These are phyloP conservation scores for Leishmania gerbilli DNA, from an alignment of 208 protist species.

Conservation along the genomic window DNA sequence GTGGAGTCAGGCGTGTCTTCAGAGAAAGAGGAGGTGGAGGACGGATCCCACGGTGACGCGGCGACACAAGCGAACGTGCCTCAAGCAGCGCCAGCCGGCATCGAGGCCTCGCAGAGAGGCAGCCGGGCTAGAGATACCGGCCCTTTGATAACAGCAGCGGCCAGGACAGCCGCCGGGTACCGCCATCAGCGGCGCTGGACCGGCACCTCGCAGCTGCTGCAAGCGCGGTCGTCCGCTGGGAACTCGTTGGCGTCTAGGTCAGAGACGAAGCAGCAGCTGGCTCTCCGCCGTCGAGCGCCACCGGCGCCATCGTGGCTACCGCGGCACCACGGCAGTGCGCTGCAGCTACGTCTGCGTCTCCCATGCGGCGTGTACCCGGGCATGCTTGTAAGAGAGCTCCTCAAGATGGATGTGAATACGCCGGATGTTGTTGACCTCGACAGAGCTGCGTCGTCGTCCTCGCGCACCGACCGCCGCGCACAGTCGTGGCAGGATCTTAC, in stretches of 20 bases:
- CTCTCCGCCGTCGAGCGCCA: constrained; percentile 22
- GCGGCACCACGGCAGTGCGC: constrained; percentile 51
- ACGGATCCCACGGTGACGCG: neutral
- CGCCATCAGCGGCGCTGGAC: constrained; percentile 19
- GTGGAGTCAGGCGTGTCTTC: constrained; percentile 7
- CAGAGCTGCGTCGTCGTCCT: constrained; percentile 26
- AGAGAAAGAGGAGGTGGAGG: constrained; percentile 2
- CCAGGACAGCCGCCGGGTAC: constrained; percentile 21
- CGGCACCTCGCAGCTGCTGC: constrained; percentile 22
- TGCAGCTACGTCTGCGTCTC: constrained; percentile 66
- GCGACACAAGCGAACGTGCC: neutral
- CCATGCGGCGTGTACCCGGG: constrained; percentile 70
- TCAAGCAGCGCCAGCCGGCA: neutral
- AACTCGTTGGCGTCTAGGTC: neutral
- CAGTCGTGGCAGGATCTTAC: constrained; percentile 48
- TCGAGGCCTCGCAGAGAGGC: neutral
- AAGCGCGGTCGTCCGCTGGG: neutral
- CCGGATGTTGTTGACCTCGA: constrained; percentile 80
- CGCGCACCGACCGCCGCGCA: constrained; percentile 39
- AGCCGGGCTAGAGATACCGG: neutral
- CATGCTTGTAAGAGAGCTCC: constrained; percentile 83
- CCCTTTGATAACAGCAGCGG: constrained; percentile 7
- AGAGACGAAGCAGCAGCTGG: neutral
- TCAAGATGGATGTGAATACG: constrained; percentile 85
- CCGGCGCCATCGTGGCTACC: constrained; percentile 81